These are phyloP conservation scores for Penicillium thymicola DNA, from an alignment of 2,329 filamentous ascomycete genomes.

Conservation along the genomic window DNA sequence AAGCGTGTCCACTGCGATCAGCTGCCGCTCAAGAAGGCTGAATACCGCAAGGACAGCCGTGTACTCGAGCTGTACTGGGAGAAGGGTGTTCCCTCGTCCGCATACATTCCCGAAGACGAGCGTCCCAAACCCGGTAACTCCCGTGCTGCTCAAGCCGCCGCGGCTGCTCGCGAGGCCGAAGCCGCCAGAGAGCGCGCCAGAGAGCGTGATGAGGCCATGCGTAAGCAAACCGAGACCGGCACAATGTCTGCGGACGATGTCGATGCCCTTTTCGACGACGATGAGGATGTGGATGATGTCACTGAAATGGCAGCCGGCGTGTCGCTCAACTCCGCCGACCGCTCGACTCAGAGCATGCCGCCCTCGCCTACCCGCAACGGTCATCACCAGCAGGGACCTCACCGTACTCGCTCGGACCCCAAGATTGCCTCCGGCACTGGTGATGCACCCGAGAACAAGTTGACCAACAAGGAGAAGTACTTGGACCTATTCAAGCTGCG, in stretches of 20 bases:
- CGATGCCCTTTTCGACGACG: conserved; percentile 93
- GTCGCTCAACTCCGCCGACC: conserved; percentile 70
- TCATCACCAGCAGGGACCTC: conserved; percentile 64
- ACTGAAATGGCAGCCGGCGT: conserved; percentile 91
- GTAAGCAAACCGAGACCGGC: conserved; percentile 90
- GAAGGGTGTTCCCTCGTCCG: conserved; percentile 95
- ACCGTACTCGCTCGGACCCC: conserved; percentile 91
- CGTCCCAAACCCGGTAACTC: conserved; percentile 79
- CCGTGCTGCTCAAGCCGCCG: conserved; percentile 70
- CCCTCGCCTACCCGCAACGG: conserved; percentile 80
- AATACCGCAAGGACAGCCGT: conserved; percentile 94
- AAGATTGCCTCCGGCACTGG: conserved; percentile 67
- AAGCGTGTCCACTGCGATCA: conserved; percentile 99
- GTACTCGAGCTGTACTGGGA: conserved; percentile 98
- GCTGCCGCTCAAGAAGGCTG: conserved; percentile 95
- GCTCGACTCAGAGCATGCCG: conserved; percentile 91
- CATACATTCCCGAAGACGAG: conserved; percentile 95
- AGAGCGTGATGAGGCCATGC: conserved; percentile 85
- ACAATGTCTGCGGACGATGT: conserved; percentile 91
- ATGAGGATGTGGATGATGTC: conserved; percentile 80
- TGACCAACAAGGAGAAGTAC: conserved; percentile 96
- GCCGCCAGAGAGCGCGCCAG: conserved; percentile 76
- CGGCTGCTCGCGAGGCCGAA: conserved; percentile 75
- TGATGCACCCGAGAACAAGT: conserved; percentile 72
- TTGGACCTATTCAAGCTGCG: conserved; percentile 82